Base-by-base conservation (phyloP, 192 early-diverging fungal genomes). In the Podila horticola region DNA sequence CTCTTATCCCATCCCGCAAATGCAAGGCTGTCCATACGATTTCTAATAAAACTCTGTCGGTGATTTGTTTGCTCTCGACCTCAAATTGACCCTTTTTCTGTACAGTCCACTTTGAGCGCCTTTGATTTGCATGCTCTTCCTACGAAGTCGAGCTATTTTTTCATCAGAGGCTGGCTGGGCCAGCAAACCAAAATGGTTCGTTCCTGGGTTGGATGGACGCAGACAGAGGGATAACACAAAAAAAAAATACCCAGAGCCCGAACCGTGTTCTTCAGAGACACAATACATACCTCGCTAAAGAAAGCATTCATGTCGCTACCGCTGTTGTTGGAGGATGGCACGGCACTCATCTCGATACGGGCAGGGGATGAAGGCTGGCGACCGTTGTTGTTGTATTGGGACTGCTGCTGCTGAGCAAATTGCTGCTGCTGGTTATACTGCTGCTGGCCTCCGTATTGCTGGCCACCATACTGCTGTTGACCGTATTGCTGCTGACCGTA, bases 331-430 rank as follows among this genome's bases (percentile, higher is more conserved):
- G 68, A 17, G 33, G 66, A 45, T 17, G 64, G 41, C 28, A 79
- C 65, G 30, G 71, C 41, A 38, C 51, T 57, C 77, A 81, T 81
- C 52, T 81, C 77, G 17, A 81, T 81, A 31, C 77, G 60, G 41
- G 67, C 62, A 6, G 77, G 77, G 13, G 69, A 69, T 20, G 77
- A 66, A 36, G 28, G 62, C 41, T 55, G 71, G 26, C 57, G 33
- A 34, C 67, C 71, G 45, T 34, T 45, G 15, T 34, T 24, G 9
- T 71, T 61, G 34, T 72, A 72, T 36, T 79, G 75, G 6, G 55
- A 22, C 45, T 71, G 69, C 41, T 71, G 69, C 57, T 79, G 66
- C 64, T 79, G 75, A 58, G 74, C 74, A 50, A 75, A 75, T 58
- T 76, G 74, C 33, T 76, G 74, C n/a, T 75, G 67, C 11, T 70